Base-by-base conservation (phyloP, 352 stramenopile genomes). In the Discostella stelligera region DNA sequence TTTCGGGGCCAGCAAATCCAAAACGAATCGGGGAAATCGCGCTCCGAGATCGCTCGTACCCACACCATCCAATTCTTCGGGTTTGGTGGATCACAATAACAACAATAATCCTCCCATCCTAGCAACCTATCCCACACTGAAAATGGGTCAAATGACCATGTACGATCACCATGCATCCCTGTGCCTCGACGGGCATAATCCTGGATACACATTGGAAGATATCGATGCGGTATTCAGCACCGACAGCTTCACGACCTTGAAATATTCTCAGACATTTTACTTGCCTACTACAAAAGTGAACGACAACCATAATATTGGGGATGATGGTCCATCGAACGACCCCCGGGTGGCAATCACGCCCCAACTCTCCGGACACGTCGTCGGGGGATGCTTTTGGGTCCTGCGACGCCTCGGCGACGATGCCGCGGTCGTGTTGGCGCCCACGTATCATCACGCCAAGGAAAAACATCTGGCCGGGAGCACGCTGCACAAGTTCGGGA, bases 61-160 rank as follows among this genome's bases (percentile, higher is more conserved):
- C n/a, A n/a, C n/a, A n/a, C n/a, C n/a, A n/a, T n/a, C n/a, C n/a
- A n/a, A n/a, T n/a, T n/a, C n/a, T 53, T 11, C 14, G 48, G 16
- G 16, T 5, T 8, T n/a, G 49, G 16, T n/a, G 49, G 11, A 32
- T 9, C 9, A 16, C 20, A 30, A 11, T 0, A 41, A 8, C 10
- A 16, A 23, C 50, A 13, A 23, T 16, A 79, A 76, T 58, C 80
- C 94, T 32, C 95, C 94, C 9, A 90, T 98, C 16, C 97, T 97
- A 74, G 94, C 94, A 14, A 98, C 96, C 16, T 94, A 97, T 32
- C 95, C 96, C 0, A 96, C 97, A 18, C 93, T 98, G 30, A 96
- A 97, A 82, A 98, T 98, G 95, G 96, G 96, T 9, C 95, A 98
- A 86, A 98, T 98, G 88, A 95, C 94, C 49, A 87, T 98, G 9